Evolutionary conservation across 2,329 filamentous ascomycete genomes (phyloP).

Genomic region (Chrysoporthe puriensis): DNA sequence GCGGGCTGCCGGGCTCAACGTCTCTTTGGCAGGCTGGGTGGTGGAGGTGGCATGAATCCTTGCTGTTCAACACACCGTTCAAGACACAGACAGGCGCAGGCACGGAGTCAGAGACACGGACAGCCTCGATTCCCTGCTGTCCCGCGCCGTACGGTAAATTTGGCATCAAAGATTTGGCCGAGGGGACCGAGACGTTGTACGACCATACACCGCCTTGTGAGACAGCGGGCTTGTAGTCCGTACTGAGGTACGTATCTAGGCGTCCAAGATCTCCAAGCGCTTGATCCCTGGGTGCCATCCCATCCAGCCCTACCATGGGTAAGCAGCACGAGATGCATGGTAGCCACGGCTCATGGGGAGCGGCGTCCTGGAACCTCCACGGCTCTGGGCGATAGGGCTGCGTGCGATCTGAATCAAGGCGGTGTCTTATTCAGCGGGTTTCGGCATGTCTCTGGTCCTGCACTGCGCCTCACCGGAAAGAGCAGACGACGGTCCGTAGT

Average conservation of each 20-base stretch:
- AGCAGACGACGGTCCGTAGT: slow-evolving; percentile 8
- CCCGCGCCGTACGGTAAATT: slow-evolving; percentile 1
- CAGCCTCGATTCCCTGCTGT: neutral
- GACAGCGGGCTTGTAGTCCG: neutral
- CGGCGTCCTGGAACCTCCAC: slow-evolving; percentile 12
- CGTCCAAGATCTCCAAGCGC: slow-evolving; percentile 8
- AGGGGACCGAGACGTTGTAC: slow-evolving; percentile 17
- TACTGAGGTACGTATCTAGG: neutral
- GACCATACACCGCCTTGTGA: slow-evolving; percentile 20
- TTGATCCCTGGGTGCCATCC: slow-evolving; percentile 19
- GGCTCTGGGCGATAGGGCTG: slow-evolving; percentile 15
- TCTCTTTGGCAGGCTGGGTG: neutral
- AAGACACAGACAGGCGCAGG: neutral
- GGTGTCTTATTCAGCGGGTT: slow-evolving; percentile 22
- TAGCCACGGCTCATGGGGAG: slow-evolving; percentile 7
- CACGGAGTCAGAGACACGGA: neutral
- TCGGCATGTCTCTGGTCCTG: slow-evolving; percentile 11
- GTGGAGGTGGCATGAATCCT: slow-evolving; percentile 22
- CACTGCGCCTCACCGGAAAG: slow-evolving; percentile 16
- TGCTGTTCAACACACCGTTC: neutral
- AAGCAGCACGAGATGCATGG: slow-evolving; percentile 8
- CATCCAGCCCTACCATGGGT: slow-evolving; percentile 17
- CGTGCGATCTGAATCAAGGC: slow-evolving; percentile 8
- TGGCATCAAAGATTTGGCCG: slow-evolving; percentile 15
- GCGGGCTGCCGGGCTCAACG: neutral